A percentile compares a stretch with the other conserved stretches of the same genome.
Evolutionary conservation across 2,329 filamentous ascomycete species (phyloP).

Genomic region (Alternaria panax): DNA sequence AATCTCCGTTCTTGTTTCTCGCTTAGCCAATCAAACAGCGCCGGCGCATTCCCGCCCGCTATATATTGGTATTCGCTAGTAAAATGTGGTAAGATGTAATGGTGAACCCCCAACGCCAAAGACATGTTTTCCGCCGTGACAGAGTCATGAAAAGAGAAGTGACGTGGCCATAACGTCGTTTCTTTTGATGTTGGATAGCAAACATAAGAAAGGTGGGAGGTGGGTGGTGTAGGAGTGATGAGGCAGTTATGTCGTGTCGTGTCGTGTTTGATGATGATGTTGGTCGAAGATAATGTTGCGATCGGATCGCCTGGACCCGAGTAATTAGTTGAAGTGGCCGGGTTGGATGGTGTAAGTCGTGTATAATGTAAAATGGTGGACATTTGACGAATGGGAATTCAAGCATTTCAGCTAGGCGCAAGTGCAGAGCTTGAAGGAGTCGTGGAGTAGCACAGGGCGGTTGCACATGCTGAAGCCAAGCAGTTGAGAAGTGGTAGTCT

Average conservation of each 20-base stretch:
- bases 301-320: constrained; percentile 49
- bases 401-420: constrained; percentile 32
- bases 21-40: constrained; percentile 22
- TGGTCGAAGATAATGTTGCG: constrained; percentile 33
- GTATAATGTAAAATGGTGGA: constrained; percentile 9
- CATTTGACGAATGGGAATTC: constrained; percentile 14
- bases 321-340: constrained; percentile 26
- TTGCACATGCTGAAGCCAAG: constrained; percentile 31
- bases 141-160: constrained; percentile 12
- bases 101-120: constrained; percentile 11
- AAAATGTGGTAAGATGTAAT: constrained; percentile 12
- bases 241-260: constrained; percentile 6
- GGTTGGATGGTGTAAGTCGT: constrained; percentile 16
- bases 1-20: constrained; percentile 13
- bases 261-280: constrained; percentile 18
- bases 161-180: constrained; percentile 20
- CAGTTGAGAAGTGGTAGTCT: constrained; percentile 16
- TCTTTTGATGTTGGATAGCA: constrained; percentile 18
- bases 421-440: constrained; percentile 25
- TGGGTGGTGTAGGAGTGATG: constrained; percentile 9
- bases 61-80: constrained; percentile 12
- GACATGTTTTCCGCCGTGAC: constrained; percentile 17
- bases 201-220: constrained; percentile 39
- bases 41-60: constrained; percentile 5
- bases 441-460: constrained; percentile 30